phyloP scores from a whole-genome alignment of 495 filamentous ascomycete species.

The Penicillium alfredii region DNA sequence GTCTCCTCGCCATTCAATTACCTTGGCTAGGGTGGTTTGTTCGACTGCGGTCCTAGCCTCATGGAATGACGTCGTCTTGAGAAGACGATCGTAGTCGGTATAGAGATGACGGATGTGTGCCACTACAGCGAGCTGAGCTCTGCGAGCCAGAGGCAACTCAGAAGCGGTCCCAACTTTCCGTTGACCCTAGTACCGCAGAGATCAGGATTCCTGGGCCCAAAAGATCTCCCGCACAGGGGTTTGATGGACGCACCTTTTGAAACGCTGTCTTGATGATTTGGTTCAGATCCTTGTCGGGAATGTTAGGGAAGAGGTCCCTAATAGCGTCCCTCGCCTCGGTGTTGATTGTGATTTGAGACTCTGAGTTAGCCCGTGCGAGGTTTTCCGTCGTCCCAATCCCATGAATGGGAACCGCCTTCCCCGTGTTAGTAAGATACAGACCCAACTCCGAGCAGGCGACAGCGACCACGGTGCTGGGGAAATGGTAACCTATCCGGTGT shows the following conservation, averaged over 20 bases:
- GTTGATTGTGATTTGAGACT: slow-evolving; percentile 59
- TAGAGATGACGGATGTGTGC: slow-evolving; percentile 83
- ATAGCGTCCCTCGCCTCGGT: slow-evolving; percentile 68
- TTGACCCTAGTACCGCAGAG: slow-evolving; percentile 34
- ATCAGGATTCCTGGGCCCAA: slow-evolving; percentile 16
- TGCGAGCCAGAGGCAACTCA: slow-evolving; percentile 60
- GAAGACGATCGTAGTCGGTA: slow-evolving; percentile 77
- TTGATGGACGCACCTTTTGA: slow-evolving; percentile 56
- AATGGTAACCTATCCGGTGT: slow-evolving; percentile 77
- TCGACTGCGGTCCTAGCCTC: slow-evolving; percentile 69
- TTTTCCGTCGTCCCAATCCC: slow-evolving; percentile 10
- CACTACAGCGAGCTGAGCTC: slow-evolving; percentile 75
- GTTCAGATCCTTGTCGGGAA: slow-evolving; percentile 71
- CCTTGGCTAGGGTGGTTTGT: slow-evolving; percentile 59
- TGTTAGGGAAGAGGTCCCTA: slow-evolving; percentile 77
- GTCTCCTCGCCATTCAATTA: slow-evolving; percentile 85
- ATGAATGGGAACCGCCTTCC: slow-evolving; percentile 37
- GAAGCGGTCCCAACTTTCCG: slow-evolving; percentile 63
- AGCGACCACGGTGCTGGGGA: slow-evolving; percentile 51
- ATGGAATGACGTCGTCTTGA: slow-evolving; percentile 56
- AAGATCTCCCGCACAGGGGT: slow-evolving; percentile 6
- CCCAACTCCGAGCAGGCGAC: slow-evolving; percentile 45
- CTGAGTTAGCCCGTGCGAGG: slow-evolving; percentile 19
- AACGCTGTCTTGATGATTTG: slow-evolving; percentile 78
- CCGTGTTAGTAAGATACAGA: slow-evolving; percentile 36